Conservation (phyloP, 2,329 filamentous ascomycete species). For the Exophiala bonariae region DNA sequence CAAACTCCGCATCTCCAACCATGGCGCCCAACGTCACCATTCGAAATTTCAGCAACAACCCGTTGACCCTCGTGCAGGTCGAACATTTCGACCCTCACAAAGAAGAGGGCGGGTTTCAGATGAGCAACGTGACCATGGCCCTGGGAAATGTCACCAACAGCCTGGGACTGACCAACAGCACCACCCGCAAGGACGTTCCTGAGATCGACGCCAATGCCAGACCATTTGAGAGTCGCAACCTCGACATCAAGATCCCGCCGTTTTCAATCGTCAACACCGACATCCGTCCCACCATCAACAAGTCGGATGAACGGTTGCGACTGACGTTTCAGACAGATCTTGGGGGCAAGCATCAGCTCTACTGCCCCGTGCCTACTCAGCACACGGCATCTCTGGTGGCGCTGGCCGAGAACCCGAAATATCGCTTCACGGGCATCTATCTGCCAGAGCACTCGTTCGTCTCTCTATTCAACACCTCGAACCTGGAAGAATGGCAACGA, state of each 20-base stretch:
- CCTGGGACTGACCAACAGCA: slow-evolving; percentile 45
- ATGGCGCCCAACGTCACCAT: slow-evolving; percentile 62
- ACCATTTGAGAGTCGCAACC: slow-evolving; percentile 61
- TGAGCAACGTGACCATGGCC: slow-evolving; percentile 34
- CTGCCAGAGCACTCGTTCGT: slow-evolving; percentile 55
- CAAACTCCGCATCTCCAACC: slow-evolving; percentile 1
- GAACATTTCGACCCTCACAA: slow-evolving; percentile 66
- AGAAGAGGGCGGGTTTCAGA: slow-evolving; percentile 28
- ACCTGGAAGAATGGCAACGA: slow-evolving; percentile 77
- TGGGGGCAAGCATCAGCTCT: slow-evolving; percentile 68
- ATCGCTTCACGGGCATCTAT: slow-evolving; percentile 67
- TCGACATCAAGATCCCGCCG: slow-evolving; percentile 64
- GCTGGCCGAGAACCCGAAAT: slow-evolving; percentile 52
- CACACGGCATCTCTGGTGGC: slow-evolving; percentile 62
- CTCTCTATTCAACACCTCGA: slow-evolving; percentile 68
- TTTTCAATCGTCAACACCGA: slow-evolving; percentile 67
- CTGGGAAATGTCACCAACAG: slow-evolving; percentile 46
- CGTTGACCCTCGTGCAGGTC: slow-evolving; percentile 70
- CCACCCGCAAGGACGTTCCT: slow-evolving; percentile 43
- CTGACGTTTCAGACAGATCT: slow-evolving; percentile 68
- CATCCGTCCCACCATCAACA: slow-evolving; percentile 59
- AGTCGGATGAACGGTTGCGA: slow-evolving; percentile 65
- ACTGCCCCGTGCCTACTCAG: slow-evolving; percentile 62
- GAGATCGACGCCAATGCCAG: slow-evolving; percentile 56
- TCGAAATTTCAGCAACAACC: slow-evolving; percentile 75